Conservation (phyloP, 768 basidiomycete genomes). For the Cyathus striatus region DNA sequence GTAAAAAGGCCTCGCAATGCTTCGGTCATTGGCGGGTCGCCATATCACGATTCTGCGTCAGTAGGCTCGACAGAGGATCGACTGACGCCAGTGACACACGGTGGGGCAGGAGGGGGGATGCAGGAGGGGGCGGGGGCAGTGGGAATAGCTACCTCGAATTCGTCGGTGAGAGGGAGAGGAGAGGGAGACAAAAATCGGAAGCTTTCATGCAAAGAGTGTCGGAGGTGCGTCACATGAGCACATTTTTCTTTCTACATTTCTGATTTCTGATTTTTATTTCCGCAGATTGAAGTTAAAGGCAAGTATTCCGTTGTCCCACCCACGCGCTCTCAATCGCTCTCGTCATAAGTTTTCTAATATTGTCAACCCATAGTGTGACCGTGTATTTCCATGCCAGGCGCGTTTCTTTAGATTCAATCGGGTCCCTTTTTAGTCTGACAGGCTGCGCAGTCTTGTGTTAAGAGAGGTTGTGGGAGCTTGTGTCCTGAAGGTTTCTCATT, state of each 20-base stretch:
- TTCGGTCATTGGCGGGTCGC: slow-evolving; percentile 10
- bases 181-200: slow-evolving; percentile 42
- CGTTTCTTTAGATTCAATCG: slow-evolving; percentile 5
- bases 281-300: slow-evolving; percentile 46
- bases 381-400: slow-evolving; percentile 60
- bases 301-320: slow-evolving; percentile 6
- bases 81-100: not conserved
- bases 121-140: not conserved
- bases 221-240: slow-evolving; percentile 26
- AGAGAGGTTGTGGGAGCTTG: slow-evolving; percentile 59
- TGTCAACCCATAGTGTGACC: slow-evolving; percentile 60
- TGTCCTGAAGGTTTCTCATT: slow-evolving; percentile 48
- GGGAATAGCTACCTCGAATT: slow-evolving; percentile 4
- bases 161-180: slow-evolving; percentile 10
- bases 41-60: slow-evolving; percentile 4
- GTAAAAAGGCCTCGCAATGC: slow-evolving; percentile 26
- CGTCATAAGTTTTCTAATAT: too few relatives aligned
- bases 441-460: slow-evolving; percentile 55
- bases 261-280: not conserved
- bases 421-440: slow-evolving; percentile 8
- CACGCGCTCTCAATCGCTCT: too few relatives aligned
- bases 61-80: not conserved
- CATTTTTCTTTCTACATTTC: not conserved
- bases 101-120: slow-evolving; percentile 2
- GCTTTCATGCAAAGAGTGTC: slow-evolving; percentile 48